Base-by-base conservation (phyloP, 2,329 filamentous ascomycete species). In the Hortaea sp. region DNA sequence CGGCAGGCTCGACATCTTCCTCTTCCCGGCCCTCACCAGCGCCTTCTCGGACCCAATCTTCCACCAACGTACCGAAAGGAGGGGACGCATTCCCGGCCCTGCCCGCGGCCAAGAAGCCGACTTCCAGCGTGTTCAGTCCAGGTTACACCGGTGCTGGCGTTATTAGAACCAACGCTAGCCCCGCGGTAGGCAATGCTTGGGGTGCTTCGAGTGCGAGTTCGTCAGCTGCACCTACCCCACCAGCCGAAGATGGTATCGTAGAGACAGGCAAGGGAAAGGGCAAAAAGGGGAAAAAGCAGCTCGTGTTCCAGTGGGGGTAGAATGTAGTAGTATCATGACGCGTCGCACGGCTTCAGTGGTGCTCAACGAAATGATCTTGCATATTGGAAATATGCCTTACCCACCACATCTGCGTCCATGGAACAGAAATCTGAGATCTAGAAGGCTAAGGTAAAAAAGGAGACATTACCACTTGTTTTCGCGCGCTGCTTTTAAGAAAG, bases 21-120 rank as follows among this genome's bases (percentile, higher is more conserved):
- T 58, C 41, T n/a, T 53, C 59, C 27, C 49, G 59, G 5, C 46
- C 56, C 5, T 60, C 59, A 52, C 48, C 67, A 57, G 53, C 55
- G 34, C 61, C 63, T 3, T 66, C 69, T 42, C 60, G 70, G 10
- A 60, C 64, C 28, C 49, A 54, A n/a, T 60, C 58, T 1, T 53
- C 55, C 5, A 50, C 53, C 20, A 60, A 61, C 38, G 30, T 58
- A 20, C 44, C 57, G 49, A 49, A 58, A 49, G 43, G 54, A 6
- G 57, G 62, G 7, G 83, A 89, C 51, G 79, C 81, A 0, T 95
- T 95, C 66, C 90, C 89, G 0, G 82, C 88, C 1, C 74, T 95
- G 1, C 89, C 89, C 0, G 74, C 81, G 0, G 88, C 88, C 1
- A 76, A 85, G 0, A 95, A 81, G 57, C 78, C 78, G 3, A 77